A percentile compares a stretch with the other conserved stretches of the same genome.
Conservation (phyloP, 1,284 basidiomycete genomes). For the Abortiporus biennis region DNA sequence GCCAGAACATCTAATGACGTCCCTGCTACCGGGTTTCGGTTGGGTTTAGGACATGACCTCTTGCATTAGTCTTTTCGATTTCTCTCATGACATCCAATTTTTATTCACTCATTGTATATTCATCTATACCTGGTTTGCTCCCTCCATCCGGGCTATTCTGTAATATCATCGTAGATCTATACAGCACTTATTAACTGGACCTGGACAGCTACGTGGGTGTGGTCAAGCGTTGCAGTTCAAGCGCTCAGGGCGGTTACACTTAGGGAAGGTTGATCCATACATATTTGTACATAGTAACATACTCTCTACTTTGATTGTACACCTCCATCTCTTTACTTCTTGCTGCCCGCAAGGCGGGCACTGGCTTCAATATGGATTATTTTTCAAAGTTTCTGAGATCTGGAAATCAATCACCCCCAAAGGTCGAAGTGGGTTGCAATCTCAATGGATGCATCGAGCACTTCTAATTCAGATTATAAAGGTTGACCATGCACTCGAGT, state of each 20-base stretch:
- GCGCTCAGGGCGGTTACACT: too few species aligned
- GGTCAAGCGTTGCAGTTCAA: too few species aligned
- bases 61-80: constrained; percentile 8
- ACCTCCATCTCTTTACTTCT: too few species aligned
- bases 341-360: too few species aligned
- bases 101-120: constrained; percentile 16
- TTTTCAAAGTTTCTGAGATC: constrained; percentile 75
- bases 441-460: too few species aligned
- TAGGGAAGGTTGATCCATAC: too few species aligned
- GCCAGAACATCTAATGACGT: constrained; percentile 64
- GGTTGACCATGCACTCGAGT: constrained; percentile 58
- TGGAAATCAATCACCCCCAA: constrained; percentile 42
- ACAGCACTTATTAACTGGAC: too few species aligned
- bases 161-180: constrained; percentile 18
- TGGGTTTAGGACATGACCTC: too few species aligned
- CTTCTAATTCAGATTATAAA: constrained; percentile 3
- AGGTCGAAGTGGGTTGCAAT: constrained; percentile 28
- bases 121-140: constrained; percentile 11
- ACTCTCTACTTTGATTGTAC: too few species aligned
- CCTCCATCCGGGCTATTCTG: constrained; percentile 12
- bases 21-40: too few species aligned
- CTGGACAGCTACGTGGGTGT: too few species aligned
- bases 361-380: constrained; percentile 56
- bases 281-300: too few species aligned
- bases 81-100: constrained; percentile 8